phyloP scores from a whole-genome alignment of 257 asterid species.

The Nemophila menziesii region DNA sequence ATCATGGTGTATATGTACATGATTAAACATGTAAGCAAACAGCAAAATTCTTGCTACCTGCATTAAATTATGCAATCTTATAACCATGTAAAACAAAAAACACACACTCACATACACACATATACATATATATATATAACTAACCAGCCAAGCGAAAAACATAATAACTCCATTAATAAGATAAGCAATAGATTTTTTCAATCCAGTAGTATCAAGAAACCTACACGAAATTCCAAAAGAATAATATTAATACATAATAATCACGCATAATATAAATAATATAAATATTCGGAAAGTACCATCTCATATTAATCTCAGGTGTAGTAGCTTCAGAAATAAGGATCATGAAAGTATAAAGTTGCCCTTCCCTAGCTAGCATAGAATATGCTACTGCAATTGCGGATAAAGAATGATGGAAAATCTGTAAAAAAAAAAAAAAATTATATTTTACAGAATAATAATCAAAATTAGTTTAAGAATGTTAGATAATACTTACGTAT shows the following conservation, averaged over 20 bases:
- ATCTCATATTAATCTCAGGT: constrained; percentile 88
- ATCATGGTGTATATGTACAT: constrained; percentile 57
- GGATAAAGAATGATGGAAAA: constrained; percentile 88
- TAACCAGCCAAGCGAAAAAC: constrained; percentile 86
- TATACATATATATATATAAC: constrained; percentile 12
- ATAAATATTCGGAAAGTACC: constrained; percentile 62
- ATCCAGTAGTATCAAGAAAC: constrained; percentile 82
- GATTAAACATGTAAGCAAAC: constrained; percentile 77
- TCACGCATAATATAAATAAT: too few species aligned
- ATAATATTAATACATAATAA: constrained; percentile 14
- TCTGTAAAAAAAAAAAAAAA: constrained; percentile 27
- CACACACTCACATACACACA: background rate
- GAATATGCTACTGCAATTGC: constrained; percentile 87
- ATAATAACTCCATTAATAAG: constrained; percentile 68
- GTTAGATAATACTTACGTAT: constrained; percentile 86
- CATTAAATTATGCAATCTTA: constrained; percentile 17
- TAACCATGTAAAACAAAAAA: background rate
- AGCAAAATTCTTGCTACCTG: constrained; percentile 92
- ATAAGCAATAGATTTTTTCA: constrained; percentile 73
- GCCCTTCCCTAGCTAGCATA: constrained; percentile 86
- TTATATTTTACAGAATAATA: background rate
- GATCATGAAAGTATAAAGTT: constrained; percentile 95
- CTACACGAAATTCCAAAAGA: constrained; percentile 29
- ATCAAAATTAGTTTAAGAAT: background rate
- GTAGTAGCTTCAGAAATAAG: constrained; percentile 92